Evolutionary conservation across 805 yeast species (phyloP), one percentile per base, ranked within the genome.

Genomic region (Saccharomycopsis oosterbeekiorum): DNA sequence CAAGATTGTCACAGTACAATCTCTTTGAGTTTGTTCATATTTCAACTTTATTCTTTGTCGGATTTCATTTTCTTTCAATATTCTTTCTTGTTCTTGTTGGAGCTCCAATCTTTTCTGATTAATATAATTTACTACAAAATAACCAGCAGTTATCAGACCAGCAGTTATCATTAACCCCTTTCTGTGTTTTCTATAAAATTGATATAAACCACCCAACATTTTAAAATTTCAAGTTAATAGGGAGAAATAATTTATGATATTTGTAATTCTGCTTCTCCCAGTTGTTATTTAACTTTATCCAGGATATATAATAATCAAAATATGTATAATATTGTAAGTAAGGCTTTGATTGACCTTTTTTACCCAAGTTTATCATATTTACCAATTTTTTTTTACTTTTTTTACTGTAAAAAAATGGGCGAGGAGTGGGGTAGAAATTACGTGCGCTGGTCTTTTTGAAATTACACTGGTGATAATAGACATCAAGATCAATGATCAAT

Each of bases 1-100:
- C 70, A 88, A 77, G 59, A 92, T 83, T 0, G 97, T 93, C 74
- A 84, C 84, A 59, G 87, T 79, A 56, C 97, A 89, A 72, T 93
- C 98, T 67, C 85, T 85, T 69, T 92, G 97, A 11, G 97, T 93
- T 75, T 91, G 97, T 58, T 87, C 84, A 68, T 91, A 93, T 62
- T 97, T 76, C 67, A 94, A 79, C 67, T 85, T 85, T 62, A 92
- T 86, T 67, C 84, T 86, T 65, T 84, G 89, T 58, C 80, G 77
- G 24, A 87, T 81, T 15, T 47, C 53, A 10, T 47, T 47, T 11
- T 47, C 53, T 15, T 47, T 47, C 34, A 47, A 21, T 59, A 82
- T 79, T 54, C 82, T 79, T 71, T 84, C 87, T 47, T 84, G 67
- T 56, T 78, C 75, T 59, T 78, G 75, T 66, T 84, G 86, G 54